These are phyloP conservation scores for Malus hybrid DNA, from an alignment of 331 rosid genomes.

Conservation along the genomic window DNA sequence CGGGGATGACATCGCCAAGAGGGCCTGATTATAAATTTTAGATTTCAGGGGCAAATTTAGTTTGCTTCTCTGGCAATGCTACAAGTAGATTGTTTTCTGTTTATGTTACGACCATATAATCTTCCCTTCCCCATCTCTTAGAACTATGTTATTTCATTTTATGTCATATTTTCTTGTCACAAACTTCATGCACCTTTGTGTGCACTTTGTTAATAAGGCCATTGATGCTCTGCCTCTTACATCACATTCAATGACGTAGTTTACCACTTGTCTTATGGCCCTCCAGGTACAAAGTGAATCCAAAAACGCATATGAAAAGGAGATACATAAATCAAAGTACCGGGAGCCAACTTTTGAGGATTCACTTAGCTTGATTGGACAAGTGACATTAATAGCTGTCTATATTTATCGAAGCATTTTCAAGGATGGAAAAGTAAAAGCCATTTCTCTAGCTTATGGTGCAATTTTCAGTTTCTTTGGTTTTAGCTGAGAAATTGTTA, in stretches of 20 bases:
- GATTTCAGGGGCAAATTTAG: background rate
- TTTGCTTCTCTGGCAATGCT: background rate
- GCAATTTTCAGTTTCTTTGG: slow-evolving; percentile 34
- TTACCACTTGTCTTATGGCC: slow-evolving; percentile 90
- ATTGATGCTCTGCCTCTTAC: slow-evolving; percentile 58
- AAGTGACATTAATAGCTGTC: slow-evolving; percentile 76
- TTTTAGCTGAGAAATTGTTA: background rate
- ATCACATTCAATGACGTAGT: slow-evolving; percentile 94
- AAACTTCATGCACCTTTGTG: slow-evolving; percentile 12
- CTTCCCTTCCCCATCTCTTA: background rate
- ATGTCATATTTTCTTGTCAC: background rate
- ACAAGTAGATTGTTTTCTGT: background rate
- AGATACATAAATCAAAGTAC: slow-evolving; percentile 72
- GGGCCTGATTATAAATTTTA: background rate
- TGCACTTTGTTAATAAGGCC: slow-evolving; percentile 14
- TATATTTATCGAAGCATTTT: slow-evolving; percentile 80
- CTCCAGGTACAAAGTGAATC: slow-evolving; percentile 96
- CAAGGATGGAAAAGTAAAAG: slow-evolving; percentile 68
- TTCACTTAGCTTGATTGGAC: slow-evolving; percentile 79
- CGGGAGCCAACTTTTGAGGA: slow-evolving; percentile 99
- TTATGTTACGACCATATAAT: background rate
- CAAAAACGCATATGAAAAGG: slow-evolving; percentile 79
- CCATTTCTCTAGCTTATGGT: slow-evolving; percentile 81
- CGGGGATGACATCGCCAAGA: slow-evolving; percentile 34
- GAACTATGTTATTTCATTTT: slow-evolving; percentile 7